These are phyloP conservation scores for Peribolospora baueri DNA, from an alignment of 768 basidiomycete species.

Conservation along the genomic window DNA sequence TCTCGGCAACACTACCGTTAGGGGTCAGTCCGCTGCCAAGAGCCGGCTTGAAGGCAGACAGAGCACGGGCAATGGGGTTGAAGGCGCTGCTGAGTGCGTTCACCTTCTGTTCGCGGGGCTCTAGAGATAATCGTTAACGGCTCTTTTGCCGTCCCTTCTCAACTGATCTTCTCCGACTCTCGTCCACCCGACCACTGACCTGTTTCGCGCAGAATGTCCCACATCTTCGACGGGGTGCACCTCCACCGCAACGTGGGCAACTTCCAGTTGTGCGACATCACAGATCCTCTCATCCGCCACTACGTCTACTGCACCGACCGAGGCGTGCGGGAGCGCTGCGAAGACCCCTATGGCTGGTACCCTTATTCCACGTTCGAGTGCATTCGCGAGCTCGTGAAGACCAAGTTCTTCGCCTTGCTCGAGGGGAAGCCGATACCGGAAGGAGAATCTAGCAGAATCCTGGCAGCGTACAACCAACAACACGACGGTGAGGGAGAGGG, in stretches of 20 bases:
- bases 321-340: conserved; percentile 32
- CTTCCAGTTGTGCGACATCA: conserved; percentile 81
- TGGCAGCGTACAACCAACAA: no score
- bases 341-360: no score
- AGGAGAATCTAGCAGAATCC: no score
- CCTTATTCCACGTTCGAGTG: conserved; percentile 39
- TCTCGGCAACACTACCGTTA: conserved; percentile 18
- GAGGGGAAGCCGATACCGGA: no score
- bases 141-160: neutral
- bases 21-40: neutral
- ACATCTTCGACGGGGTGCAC: conserved; percentile 68
- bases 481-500: no score
- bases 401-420: neutral
- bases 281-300: conserved; percentile 53
- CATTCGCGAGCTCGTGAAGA: neutral
- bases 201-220: conserved; percentile 26
- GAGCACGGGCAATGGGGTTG: neutral
- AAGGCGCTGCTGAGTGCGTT: neutral
- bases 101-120: no score
- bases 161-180: neutral
- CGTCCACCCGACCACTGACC: neutral
- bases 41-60: neutral
- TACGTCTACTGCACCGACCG: conserved; percentile 48
- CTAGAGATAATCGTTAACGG: neutral
- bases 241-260: conserved; percentile 66